Evolutionary conservation across 306 rosid species (phyloP), one percentile per base, ranked within the genome.

Genomic region (Vigna radiata): DNA sequence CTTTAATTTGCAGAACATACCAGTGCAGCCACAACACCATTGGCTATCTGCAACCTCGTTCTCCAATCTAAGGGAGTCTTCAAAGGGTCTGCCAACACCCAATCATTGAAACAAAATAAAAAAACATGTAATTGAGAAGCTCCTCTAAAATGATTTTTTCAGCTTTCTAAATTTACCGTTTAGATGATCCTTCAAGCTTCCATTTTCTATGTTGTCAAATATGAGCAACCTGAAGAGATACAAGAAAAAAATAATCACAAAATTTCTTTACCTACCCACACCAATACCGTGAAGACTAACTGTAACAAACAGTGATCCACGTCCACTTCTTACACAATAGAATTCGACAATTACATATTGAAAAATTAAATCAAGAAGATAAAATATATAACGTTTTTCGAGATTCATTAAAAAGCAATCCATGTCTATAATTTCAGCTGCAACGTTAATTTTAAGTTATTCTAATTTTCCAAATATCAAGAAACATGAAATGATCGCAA

Each of bases 141-240:
- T 72, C 47, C 58, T 73, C 54, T 62, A 74, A 61, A 37, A 63
- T 14, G 11, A 8, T 53, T 77, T 71, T 53, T 58, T 79, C 16
- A 11, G 37, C 18, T 59, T 25, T 49, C 33, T 62, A 67, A 76
- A 29, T 21, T 75, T 91, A 94, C 97, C 98, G 70, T 86, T 89
- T 39, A 94, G 97, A 88, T 88, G 93, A 69, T 91, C 96, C 88
- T 89, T 91, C 84, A 94, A 86, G 91, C 96, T 94, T 81, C 98
- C 98, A 65, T 91, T 86, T 83, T 88, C 94, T 80, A 90, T 85
- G 77, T 59, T 88, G 69, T 86, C 97, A 77, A 86, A 94, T 65
- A 94, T 87, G 29, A 94, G 90, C 80, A 91, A 70, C 78, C 98
- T 94, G 89, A 84, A 78, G 33, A 71, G 66, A 72, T 36, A 47